Conservation (phyloP, 1,284 basidiomycete species). For the Mycosarcoma mackinlayi region DNA sequence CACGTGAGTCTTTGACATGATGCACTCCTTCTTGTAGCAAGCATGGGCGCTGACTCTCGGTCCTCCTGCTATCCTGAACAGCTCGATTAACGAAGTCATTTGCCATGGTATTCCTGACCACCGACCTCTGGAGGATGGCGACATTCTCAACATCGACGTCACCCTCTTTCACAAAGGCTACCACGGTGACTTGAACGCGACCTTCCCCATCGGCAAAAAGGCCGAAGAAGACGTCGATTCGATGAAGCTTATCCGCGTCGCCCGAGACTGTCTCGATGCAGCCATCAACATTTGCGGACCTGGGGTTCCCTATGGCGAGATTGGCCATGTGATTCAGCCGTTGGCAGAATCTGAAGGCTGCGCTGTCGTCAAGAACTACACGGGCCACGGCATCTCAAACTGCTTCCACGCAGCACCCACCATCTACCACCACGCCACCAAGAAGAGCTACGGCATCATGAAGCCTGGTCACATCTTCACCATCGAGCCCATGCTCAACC, state of each 20-base stretch:
- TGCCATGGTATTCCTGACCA: conserved; percentile 79
- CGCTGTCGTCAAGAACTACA: conserved; percentile 80
- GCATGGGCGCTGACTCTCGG: not conserved
- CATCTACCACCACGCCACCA: conserved; percentile 77
- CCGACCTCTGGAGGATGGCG: conserved; percentile 57
- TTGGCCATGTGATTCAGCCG: conserved; percentile 80
- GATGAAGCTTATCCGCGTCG: conserved; percentile 61
- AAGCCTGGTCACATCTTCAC: conserved; percentile 65
- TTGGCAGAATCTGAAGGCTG: conserved; percentile 70
- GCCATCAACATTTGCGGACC: conserved; percentile 83
- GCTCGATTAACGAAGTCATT: conserved; percentile 91
- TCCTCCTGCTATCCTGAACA: not conserved
- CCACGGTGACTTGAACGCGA: conserved; percentile 67
- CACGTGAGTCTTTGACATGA: conserved; percentile 73
- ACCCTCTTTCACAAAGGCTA: conserved; percentile 72
- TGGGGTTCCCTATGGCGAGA: conserved; percentile 77
- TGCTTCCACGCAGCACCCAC: conserved; percentile 86
- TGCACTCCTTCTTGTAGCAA: no score
- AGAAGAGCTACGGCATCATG: conserved; percentile 67
- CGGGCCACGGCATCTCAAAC: conserved; percentile 86
- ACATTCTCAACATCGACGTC: conserved; percentile 71
- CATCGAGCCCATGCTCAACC: conserved; percentile 68
- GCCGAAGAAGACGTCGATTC: conserved; percentile 52
- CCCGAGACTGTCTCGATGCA: conserved; percentile 75
- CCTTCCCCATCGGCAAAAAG: conserved; percentile 63